Percentiles rank a stretch among this genome's conserved stretches.
Conservation (phyloP, 768 basidiomycete genomes). For the Panaeolus papilionaceus region DNA sequence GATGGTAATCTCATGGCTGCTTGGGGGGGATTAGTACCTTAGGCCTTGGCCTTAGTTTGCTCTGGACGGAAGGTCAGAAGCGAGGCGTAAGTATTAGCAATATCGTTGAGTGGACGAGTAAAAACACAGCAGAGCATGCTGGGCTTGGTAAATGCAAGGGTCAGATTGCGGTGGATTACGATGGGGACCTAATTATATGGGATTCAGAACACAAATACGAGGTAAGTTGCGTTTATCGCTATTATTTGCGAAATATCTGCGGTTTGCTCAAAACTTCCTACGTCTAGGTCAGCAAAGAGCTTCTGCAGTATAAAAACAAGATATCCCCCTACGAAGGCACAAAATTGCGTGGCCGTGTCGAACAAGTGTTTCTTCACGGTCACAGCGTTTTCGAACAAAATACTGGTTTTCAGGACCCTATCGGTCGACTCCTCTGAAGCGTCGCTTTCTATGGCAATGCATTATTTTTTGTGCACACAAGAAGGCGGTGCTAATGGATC, state of each 20-base stretch:
- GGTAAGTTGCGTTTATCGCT: slow-evolving; percentile 32
- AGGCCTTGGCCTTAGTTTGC: slow-evolving; percentile 84
- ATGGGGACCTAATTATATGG: slow-evolving; percentile 90
- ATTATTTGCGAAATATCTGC: neutral
- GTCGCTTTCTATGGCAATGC: neutral
- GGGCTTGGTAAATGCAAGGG: slow-evolving; percentile 78
- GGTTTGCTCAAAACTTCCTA: neutral
- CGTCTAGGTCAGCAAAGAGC: slow-evolving; percentile 71
- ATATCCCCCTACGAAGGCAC: slow-evolving; percentile 88
- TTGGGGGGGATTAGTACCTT: slow-evolving; percentile 97
- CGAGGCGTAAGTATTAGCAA: slow-evolving; percentile 62
- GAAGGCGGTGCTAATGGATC: no score
- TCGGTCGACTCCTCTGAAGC: slow-evolving; percentile 44
- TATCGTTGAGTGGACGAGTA: slow-evolving; percentile 79
- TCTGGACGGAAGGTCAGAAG: slow-evolving; percentile 85
- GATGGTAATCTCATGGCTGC: slow-evolving; percentile 86
- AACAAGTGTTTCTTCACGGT: slow-evolving; percentile 84
- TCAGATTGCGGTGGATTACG: slow-evolving; percentile 69
- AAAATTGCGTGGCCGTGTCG: slow-evolving; percentile 71
- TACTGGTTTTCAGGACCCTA: slow-evolving; percentile 43
- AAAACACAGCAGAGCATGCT: slow-evolving; percentile 79
- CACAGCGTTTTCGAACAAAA: slow-evolving; percentile 61
- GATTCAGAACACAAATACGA: slow-evolving; percentile 53
- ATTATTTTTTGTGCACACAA: no score
- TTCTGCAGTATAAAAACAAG: slow-evolving; percentile 92